Evolutionary conservation across 2,329 filamentous ascomycete genomes (phyloP), one percentile per base, ranked within the genome.

Genomic region (Exserohilum rostratum): DNA sequence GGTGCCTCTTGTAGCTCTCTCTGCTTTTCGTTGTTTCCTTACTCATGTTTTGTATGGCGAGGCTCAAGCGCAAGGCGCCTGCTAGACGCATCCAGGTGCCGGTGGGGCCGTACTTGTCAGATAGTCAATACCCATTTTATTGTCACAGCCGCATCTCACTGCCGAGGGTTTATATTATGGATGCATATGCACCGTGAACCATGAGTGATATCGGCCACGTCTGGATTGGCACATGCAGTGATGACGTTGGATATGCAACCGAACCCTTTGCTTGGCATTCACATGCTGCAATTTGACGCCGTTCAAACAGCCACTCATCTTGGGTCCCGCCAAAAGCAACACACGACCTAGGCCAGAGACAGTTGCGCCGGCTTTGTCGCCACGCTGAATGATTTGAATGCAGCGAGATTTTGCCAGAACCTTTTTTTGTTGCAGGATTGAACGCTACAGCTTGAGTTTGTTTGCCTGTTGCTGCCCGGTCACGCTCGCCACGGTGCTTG

Each of bases 221-320:
- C 34, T 46, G 46, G n/a, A 20, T 46, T 50, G 25, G 42, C 55
- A 47, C 20, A 50, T 49, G 35, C 40, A 31, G 22, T 31, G 22
- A 35, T 46, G 52, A 51, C 46, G 47, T 55, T 51, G 40, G 44
- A 40, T 30, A 40, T 39, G 17, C 15, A 46, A 44, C 43, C 43
- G 30, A 38, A 50, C 46, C 20, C 30, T 35, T 44, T 12, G 60
- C 64, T 67, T 67, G 65, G 65, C 64, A 40, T 60, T 68, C 65
- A 68, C 65, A 68, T 68, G 65, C 54, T n/a, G 48, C 35, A 29
- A n/a, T 40, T 30, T 40, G 42, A 39, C 50, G 53, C 57, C 54
- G 61, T 53, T 65, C 58, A 62, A 46, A 54, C 43, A 53, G 46
- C 55, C 58, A 60, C 57, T 55, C 54, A 55, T 37, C 50, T 49